Evolutionary conservation across 225 moss, liverwort and hornwort genomes (phyloP).

Genomic region (Sphagnum tenellum): DNA sequence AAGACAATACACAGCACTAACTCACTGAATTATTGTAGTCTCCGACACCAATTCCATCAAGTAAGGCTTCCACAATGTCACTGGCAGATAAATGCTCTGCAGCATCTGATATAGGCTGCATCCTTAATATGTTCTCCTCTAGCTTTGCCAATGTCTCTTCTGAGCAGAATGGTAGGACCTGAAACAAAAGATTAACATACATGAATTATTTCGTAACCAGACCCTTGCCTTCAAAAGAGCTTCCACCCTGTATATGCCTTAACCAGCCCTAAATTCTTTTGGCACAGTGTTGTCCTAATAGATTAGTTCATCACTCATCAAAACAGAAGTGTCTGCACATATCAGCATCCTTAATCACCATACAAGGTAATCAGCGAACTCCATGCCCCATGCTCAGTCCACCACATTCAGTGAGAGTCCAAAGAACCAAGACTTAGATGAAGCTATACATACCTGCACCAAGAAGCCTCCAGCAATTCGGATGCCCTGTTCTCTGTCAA

Average conservation of each 20-base stretch:
- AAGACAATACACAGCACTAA: too few relatives aligned
- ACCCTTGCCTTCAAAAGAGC: too few relatives aligned
- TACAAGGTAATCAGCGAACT: too few relatives aligned
- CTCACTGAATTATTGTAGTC: conserved; percentile 69
- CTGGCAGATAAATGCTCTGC: conserved; percentile 54
- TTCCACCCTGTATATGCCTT: too few relatives aligned
- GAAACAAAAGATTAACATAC: conserved; percentile 9
- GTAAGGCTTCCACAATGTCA: conserved; percentile 69
- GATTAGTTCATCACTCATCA: too few relatives aligned
- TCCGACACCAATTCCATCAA: conserved; percentile 83
- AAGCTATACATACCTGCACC: conserved; percentile 56
- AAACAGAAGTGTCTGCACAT: too few relatives aligned
- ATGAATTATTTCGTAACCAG: not conserved
- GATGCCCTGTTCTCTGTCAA: conserved; percentile 64
- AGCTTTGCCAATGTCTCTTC: conserved; percentile 69
- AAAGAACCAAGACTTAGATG: too few relatives aligned
- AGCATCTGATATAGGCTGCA: conserved; percentile 78
- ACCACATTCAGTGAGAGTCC: too few relatives aligned
- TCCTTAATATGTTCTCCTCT: conserved; percentile 75
- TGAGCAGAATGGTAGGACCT: conserved; percentile 98
- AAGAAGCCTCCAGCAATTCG: conserved; percentile 94
- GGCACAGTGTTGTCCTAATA: too few relatives aligned
- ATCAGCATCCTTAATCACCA: too few relatives aligned
- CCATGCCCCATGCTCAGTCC: too few relatives aligned
- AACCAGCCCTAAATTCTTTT: too few relatives aligned